Base-by-base conservation (phyloP, 768 basidiomycete genomes). In the Lentinula sp. region DNA sequence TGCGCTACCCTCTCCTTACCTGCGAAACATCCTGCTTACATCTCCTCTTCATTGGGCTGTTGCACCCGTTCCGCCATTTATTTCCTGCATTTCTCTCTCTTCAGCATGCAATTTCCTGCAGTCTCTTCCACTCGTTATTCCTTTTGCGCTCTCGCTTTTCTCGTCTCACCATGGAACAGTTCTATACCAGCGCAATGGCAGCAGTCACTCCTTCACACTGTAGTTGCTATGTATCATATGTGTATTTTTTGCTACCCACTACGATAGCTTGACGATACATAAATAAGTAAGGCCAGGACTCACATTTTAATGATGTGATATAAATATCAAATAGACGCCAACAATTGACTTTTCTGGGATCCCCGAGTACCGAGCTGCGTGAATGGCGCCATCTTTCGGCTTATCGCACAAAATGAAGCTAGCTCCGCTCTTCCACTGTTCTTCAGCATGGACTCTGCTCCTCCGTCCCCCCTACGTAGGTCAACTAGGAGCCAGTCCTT, bases 131-230 rank as follows among this genome's bases (percentile, higher is more conserved):
- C 3, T 51, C 15, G n/a, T 23, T 18, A 3, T 34, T 35, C 50
- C 8, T 23, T 48, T 11, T 48, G 8, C 46, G 21, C n/a, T 23
- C 21, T 48, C 46, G 5, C 37, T 13, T 39, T 13, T 23, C 46
- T 10, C 46, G 11, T 18, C 8, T 21, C 46, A 11, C 8, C 18
- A 48, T 23, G 21, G 21, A 48, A 21, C 21, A 48, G 18, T 48
- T 23, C 11, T 48, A 48, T 21, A 18, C 46, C 46, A 48, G n/a
- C 21, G 46, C 21, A 48, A 28, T 32, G 48, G 48, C 28, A 5
- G 31, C 50, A 51, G 50, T 51, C 50, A 51, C 50, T 51, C 50
- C 34, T 51, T 51, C n/a, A 51, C n/a, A 32, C 50, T 51, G 50
- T 51, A 51, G 50, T 34, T 51, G 50, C 34, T 51, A 51, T 51